Percentiles rank a stretch among this genome's conserved stretches.
Conservation (phyloP, 2,329 filamentous ascomycete species). For the Arthrobotrys sphaeroides region DNA sequence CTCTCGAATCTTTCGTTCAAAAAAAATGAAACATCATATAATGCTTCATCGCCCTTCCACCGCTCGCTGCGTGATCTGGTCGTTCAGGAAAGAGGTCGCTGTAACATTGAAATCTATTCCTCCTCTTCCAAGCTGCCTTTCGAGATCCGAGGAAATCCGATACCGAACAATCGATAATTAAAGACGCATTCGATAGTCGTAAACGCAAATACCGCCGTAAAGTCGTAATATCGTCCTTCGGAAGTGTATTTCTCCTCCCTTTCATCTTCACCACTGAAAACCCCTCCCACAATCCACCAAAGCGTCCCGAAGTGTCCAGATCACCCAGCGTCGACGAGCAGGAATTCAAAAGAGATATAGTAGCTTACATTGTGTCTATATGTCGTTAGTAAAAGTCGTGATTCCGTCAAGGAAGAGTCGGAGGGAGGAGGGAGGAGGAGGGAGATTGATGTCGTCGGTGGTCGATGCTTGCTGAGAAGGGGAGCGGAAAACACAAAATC, state of each 20-base stretch:
- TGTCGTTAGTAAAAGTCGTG: conserved; percentile 42
- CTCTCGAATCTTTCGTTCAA: conserved; percentile 1
- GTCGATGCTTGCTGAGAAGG: conserved; percentile 23
- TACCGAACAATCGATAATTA: background rate
- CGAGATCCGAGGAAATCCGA: background rate
- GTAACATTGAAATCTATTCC: background rate
- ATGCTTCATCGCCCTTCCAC: background rate
- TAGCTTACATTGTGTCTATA: conserved; percentile 45
- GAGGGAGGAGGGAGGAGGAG: background rate
- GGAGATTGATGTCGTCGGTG: conserved; percentile 28
- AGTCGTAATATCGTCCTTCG: background rate
- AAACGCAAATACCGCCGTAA: background rate
- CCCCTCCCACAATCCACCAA: conserved; percentile 5
- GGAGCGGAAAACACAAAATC: background rate
- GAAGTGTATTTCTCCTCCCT: background rate
- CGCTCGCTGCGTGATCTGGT: background rate
- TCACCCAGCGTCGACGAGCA: background rate
- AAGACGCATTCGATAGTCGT: background rate
- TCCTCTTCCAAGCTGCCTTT: conserved; percentile 8
- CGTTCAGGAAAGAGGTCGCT: background rate
- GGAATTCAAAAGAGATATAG: background rate
- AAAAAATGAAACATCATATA: background rate
- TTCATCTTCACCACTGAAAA: background rate
- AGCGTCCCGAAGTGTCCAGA: conserved; percentile 4
- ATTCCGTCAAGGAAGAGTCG: conserved; percentile 18